Conservation (phyloP, 208 protist species). For the Naegleria fowleri region DNA sequence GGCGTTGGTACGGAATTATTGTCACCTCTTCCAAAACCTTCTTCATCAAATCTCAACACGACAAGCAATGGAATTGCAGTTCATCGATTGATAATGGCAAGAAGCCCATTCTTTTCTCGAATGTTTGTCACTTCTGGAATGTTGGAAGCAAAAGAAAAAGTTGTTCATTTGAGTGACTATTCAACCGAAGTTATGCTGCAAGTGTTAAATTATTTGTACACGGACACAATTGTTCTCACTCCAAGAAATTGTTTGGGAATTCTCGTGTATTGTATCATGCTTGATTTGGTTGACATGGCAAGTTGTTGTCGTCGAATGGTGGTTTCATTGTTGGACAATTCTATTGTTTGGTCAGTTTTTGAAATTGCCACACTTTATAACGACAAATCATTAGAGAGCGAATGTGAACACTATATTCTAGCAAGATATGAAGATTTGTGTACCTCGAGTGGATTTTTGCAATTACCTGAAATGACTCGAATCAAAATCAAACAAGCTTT, state of each 20-base stretch:
- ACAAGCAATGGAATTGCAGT: neutral
- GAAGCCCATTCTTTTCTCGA: neutral
- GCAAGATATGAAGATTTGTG: neutral
- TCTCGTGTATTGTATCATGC: neutral
- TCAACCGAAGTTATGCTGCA: neutral
- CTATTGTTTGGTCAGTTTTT: neutral
- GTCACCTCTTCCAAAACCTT: neutral
- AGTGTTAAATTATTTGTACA: neutral
- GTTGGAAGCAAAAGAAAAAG: neutral
- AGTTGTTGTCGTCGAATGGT: neutral
- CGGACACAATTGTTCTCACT: neutral
- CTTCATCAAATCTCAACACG: neutral
- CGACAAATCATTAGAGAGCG: neutral
- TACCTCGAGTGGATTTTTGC: neutral
- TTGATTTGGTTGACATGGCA: neutral
- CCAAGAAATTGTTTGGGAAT: neutral
- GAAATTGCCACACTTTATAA: neutral
- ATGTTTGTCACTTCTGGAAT: constrained; percentile 22
- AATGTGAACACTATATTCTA: neutral
- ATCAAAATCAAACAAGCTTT: neutral
- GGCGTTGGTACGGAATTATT: neutral
- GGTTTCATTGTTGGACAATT: neutral
- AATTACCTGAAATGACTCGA: neutral
- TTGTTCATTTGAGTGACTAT: neutral
- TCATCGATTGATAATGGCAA: constrained; percentile 14